Evolutionary conservation across 306 rosid genomes (phyloP).

Genomic region (Abrus pulchellus): DNA sequence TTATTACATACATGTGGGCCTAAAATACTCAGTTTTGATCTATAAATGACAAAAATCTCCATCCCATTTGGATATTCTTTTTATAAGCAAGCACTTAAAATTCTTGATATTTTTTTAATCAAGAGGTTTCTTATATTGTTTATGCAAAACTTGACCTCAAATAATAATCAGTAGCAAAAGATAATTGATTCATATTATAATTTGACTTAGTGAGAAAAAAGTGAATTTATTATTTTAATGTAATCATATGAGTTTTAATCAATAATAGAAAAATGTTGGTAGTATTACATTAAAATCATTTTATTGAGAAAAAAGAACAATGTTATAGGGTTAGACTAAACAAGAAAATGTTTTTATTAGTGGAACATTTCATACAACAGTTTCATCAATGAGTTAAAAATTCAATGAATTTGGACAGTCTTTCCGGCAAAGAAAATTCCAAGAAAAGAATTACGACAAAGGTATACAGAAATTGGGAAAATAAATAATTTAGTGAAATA

Average conservation of each 20-base stretch:
- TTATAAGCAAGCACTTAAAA: background rate
- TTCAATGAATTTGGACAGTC: background rate
- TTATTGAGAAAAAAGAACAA: no score
- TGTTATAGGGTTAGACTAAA: background rate
- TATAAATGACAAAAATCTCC: background rate
- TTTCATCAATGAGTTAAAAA: background rate
- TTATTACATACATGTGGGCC: background rate
- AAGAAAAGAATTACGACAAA: background rate
- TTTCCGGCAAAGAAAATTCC: constrained; percentile 1
- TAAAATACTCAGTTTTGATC: no score
- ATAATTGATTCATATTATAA: background rate
- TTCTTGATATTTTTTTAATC: background rate
- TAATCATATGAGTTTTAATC: background rate
- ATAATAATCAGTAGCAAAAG: background rate
- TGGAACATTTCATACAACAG: background rate
- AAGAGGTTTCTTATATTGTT: background rate
- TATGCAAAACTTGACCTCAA: background rate
- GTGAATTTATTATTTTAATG: no score
- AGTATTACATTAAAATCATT: background rate
- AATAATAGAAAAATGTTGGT: no score
- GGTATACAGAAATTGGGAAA: background rate
- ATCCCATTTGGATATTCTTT: background rate
- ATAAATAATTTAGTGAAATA: background rate
- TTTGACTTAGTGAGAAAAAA: background rate
- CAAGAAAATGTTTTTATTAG: background rate